Evolutionary conservation across 1,139 yeast species (phyloP).

Genomic region (Candida tropicalis): DNA sequence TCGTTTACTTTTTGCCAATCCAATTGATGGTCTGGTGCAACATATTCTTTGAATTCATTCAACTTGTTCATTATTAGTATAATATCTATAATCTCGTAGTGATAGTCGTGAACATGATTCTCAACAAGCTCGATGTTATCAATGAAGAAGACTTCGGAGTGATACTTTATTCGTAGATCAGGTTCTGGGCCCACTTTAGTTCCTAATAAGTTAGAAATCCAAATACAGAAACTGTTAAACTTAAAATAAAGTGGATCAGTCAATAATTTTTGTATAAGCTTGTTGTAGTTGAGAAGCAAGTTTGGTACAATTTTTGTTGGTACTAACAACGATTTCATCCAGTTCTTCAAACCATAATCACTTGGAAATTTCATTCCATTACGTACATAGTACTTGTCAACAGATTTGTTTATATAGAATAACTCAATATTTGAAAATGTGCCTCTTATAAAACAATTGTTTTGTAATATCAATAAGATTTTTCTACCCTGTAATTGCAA

Average conservation of each 20-base stretch:
- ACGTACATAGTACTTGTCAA: conserved; percentile 19
- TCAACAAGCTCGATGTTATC: neutral
- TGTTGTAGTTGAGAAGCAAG: conserved; percentile 8
- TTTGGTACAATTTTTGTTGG: conserved; percentile 6
- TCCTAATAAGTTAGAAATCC: neutral
- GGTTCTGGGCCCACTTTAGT: neutral
- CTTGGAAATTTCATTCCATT: conserved; percentile 21
- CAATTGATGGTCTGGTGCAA: neutral
- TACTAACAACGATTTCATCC: conserved; percentile 15
- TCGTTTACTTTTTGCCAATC: conserved; percentile 1
- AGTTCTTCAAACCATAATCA: conserved; percentile 25
- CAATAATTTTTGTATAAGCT: conserved; percentile 7
- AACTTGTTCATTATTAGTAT: conserved; percentile 3
- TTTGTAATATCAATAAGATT: conserved; percentile 13
- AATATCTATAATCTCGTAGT: conserved; percentile 14
- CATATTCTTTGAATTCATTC: neutral
- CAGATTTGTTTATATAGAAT: conserved; percentile 19
- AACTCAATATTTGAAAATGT: conserved; percentile 22
- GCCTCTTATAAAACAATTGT: conserved; percentile 11
- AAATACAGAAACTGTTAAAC: conserved; percentile 13
- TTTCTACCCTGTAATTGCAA: conserved; percentile 13
- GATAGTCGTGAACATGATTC: conserved; percentile 9
- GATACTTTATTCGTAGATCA: conserved; percentile 1
- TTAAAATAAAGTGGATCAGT: conserved; percentile 10
- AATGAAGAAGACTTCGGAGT: neutral